Evolutionary conservation across 192 early-diverging fungal species (phyloP), one percentile per base, ranked within the genome.

Genomic region (Rhizophagus sp.): DNA sequence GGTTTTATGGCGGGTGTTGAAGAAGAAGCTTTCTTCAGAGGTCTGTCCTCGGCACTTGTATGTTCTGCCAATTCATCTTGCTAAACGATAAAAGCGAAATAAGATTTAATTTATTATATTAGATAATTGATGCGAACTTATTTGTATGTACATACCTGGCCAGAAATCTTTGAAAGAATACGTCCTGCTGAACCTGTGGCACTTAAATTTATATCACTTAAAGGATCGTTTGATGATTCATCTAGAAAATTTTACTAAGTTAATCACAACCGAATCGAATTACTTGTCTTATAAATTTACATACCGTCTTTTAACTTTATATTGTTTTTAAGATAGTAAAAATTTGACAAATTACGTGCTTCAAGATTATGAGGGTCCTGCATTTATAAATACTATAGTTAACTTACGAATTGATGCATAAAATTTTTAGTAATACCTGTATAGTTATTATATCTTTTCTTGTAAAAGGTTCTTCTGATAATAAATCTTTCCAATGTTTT

Each of bases 371-470:
- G 93, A 63, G 95, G 95, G 82, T 96, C 95, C 89, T 95, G 80
- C 27, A 61, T 24, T 27, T n/a, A 82, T 57, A 62, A 39, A 75
- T 30, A 76, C 39, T 63, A 9, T 62, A 19, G 9, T 34, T n/a
- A 72, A 49, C 57, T n/a, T 66, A 50, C 19, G 9, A 39, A 24
- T 27, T 68, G 2, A 33, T 49, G 22, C 11, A 36, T 8, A 76
- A 41, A 47, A 47, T 47, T 47, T 47, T 47, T 17, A 73, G 27
- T n/a, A 44, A 25, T 82, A 87, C 90, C 82, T 95, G 95, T 39
- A 99, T 85, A 24, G 94, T 95, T 57, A 99, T 94, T 41, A 99
- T 88, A 82, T 99, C 97, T 62, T 92, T 89, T 27, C 94, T 86
- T 17, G 90, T 93, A 77, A 99, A 99, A 1, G 95, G 91, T 33